Conservation (phyloP, 202 grass and related monocot genomes). For the Zoysia matrella region DNA sequence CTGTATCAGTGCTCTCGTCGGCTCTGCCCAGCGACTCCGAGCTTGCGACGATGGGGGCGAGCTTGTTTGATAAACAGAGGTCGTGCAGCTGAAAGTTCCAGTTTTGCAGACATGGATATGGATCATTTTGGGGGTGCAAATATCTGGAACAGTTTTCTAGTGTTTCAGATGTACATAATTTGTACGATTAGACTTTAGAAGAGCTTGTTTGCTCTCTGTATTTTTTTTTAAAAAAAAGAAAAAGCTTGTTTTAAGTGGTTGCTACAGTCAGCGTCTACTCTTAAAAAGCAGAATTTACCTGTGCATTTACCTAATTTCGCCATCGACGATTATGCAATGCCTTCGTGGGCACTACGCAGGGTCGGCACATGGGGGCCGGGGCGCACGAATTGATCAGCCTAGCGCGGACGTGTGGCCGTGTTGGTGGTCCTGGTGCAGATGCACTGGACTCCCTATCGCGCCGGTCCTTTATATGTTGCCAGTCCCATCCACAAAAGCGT, state of each 20-base stretch:
- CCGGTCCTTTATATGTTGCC: no score
- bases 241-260: no score
- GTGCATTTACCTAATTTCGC: not conserved
- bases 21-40: not conserved
- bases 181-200: conserved; percentile 28
- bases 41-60: no score
- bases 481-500: no score
- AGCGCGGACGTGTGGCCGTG: no score
- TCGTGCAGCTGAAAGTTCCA: not conserved
- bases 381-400: no score
- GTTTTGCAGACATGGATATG: conserved; percentile 7
- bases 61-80: not conserved
- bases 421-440: no score
- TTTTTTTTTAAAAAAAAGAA: not conserved
- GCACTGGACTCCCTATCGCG: no score
- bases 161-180: conserved; percentile 42
- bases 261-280: not conserved
- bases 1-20: not conserved
- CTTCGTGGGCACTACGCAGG: not conserved
- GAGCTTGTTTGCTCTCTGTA: not conserved
- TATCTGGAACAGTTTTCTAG: conserved; percentile 9
- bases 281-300: not conserved
- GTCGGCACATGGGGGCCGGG: no score
- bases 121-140: not conserved
- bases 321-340: not conserved